Conservation (phyloP, 2,329 filamentous ascomycete species). For the Penicillium sp. region DNA sequence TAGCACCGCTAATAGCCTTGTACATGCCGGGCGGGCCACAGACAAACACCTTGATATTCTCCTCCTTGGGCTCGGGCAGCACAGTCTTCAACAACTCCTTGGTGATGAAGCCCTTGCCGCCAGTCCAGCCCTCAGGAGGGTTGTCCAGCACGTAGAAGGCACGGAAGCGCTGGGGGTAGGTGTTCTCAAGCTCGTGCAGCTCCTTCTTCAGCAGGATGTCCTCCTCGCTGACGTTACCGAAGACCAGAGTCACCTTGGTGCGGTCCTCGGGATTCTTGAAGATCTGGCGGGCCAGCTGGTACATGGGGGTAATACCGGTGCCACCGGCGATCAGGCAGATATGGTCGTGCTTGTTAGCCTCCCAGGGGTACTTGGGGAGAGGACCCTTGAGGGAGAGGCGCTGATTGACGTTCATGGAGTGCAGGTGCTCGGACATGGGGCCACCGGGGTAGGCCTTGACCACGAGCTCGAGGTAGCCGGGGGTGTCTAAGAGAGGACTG, state of each 20-base stretch:
- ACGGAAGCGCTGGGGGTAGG: constrained; percentile 90
- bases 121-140: constrained; percentile 74
- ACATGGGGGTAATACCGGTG: constrained; percentile 97
- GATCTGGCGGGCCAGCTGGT: constrained; percentile 86
- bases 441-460: constrained; percentile 91
- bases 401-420: constrained; percentile 80
- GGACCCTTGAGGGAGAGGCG: constrained; percentile 91
- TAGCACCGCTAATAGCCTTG: constrained; percentile 86
- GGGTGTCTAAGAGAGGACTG: constrained; percentile 58
- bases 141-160: constrained; percentile 94
- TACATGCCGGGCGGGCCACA: constrained; percentile 92
- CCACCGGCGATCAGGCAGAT: constrained; percentile 75
- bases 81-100: constrained; percentile 96
- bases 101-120: constrained; percentile 77
- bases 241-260: constrained; percentile 95
- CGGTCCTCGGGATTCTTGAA: constrained; percentile 96
- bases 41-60: constrained; percentile 95
- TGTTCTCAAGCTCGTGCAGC: constrained; percentile 86
- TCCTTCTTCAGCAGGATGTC: constrained; percentile 91
- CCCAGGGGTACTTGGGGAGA: constrained; percentile 89
- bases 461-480: constrained; percentile 83
- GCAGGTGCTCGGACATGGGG: constrained; percentile 88
- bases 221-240: constrained; percentile 84
- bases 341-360: constrained; percentile 89
- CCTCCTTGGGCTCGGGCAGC: constrained; percentile 85